Percentiles rank a stretch among this genome's conserved stretches.
phyloP scores from a whole-genome alignment of 2,329 filamentous ascomycete genomes.

The Scedosporium dehoogii region DNA sequence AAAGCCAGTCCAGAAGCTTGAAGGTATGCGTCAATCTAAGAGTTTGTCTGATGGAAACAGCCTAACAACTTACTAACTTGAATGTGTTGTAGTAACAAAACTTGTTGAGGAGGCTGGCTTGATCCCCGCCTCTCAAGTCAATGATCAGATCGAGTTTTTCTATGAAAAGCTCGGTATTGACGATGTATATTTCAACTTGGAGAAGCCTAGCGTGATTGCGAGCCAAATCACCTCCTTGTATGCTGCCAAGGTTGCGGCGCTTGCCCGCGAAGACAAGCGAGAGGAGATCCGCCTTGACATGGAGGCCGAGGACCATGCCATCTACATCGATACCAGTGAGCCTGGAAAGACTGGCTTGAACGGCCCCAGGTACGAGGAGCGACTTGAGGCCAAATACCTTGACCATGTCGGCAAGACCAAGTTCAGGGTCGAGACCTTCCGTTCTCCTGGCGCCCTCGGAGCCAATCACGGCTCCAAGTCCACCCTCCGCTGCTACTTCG shows the following conservation, averaged over 20 bases:
- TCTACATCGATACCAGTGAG: constrained; percentile 96
- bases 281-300: constrained; percentile 94
- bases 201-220: constrained; percentile 75
- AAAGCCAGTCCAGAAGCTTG: constrained; percentile 82
- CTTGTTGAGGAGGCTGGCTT: constrained; percentile 70
- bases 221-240: constrained; percentile 95
- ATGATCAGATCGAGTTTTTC: constrained; percentile 88
- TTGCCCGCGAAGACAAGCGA: constrained; percentile 83
- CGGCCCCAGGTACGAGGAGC: constrained; percentile 86
- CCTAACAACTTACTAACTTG: neutral
- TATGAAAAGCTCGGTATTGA: constrained; percentile 97
- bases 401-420: constrained; percentile 64
- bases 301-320: constrained; percentile 87
- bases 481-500: constrained; percentile 93
- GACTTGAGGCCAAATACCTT: constrained; percentile 91
- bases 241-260: constrained; percentile 91
- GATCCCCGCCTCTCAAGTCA: constrained; percentile 74
- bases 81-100: constrained; percentile 56
- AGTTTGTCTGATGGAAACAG: constrained; percentile 2
- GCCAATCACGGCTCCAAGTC: constrained; percentile 58
- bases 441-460: constrained; percentile 74
- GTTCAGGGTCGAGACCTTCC: constrained; percentile 96
- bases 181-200: constrained; percentile 95
- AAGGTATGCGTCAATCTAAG: constrained; percentile 38
- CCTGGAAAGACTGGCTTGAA: constrained; percentile 67